A percentile compares a stretch with the other conserved stretches of the same genome.
Conservation (phyloP, 345 rosid species). For the Carallia brachiata region DNA sequence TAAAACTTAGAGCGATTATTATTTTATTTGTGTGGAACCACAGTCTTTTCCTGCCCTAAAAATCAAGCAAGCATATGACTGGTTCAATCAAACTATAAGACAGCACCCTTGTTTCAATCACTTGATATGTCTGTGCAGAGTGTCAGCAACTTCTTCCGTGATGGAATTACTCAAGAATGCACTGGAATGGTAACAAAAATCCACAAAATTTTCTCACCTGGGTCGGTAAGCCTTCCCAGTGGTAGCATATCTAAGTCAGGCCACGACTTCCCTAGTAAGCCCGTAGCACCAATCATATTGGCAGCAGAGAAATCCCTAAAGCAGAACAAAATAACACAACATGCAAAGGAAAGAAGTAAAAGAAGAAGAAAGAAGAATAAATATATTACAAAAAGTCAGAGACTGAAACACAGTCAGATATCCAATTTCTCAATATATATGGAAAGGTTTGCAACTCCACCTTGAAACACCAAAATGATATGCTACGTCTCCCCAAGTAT, state of each 20-base stretch:
- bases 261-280: constrained; percentile 79
- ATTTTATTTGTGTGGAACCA: not conserved
- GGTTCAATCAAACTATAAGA: not conserved
- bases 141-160: not conserved
- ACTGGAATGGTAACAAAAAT: constrained; percentile 6
- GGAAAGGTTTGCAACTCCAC: constrained; percentile 32
- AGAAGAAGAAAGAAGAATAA: constrained; percentile 1
- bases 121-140: not conserved
- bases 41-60: not conserved
- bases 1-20: not conserved
- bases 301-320: constrained; percentile 66
- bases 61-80: constrained; percentile 12
- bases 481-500: constrained; percentile 74
- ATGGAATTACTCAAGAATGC: constrained; percentile 6
- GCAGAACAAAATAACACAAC: constrained; percentile 15
- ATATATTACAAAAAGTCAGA: not conserved
- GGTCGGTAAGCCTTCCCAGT: constrained; percentile 88
- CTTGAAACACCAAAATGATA: constrained; percentile 80
- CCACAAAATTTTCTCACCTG: constrained; percentile 38
- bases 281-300: constrained; percentile 60
- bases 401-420: constrained; percentile 7
- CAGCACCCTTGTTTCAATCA: not conserved
- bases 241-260: constrained; percentile 95
- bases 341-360: not conserved
- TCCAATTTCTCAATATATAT: not conserved